phyloP scores from a whole-genome alignment of 768 basidiomycete species.

The Rhodotorula sphaerocarpa region DNA sequence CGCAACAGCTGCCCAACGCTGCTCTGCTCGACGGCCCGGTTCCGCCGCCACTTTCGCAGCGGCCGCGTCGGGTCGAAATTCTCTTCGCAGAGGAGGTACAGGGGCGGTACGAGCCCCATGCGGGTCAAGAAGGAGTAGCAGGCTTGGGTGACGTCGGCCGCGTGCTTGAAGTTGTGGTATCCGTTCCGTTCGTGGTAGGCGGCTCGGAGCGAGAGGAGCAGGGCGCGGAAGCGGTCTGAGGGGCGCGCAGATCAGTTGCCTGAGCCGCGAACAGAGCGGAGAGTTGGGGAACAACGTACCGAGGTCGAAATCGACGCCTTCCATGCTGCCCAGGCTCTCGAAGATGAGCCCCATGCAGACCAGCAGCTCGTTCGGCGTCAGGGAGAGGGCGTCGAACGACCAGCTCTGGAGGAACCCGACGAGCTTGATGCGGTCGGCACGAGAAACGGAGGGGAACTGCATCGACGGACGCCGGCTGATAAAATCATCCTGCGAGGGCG shows the following conservation, averaged over 20 bases:
- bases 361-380: constrained; percentile 72
- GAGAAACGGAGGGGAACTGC: constrained; percentile 25
- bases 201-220: constrained; percentile 78
- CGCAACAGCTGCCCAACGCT: constrained; percentile 42
- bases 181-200: constrained; percentile 85
- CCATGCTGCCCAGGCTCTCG: constrained; percentile 69
- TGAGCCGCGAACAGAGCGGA: constrained; percentile 1
- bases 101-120: constrained; percentile 71
- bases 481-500: constrained; percentile 44
- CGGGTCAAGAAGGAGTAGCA: constrained; percentile 72
- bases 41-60: constrained; percentile 36
- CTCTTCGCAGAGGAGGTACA: constrained; percentile 55
- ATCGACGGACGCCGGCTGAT: not conserved
- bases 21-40: constrained; percentile 35
- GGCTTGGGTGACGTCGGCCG: constrained; percentile 90
- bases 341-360: constrained; percentile 78
- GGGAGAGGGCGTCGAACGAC: constrained; percentile 81
- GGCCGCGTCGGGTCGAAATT: constrained; percentile 38
- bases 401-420: constrained; percentile 65
- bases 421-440: constrained; percentile 52
- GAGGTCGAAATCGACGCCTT: constrained; percentile 50
- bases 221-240: constrained; percentile 63
- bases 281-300: constrained; percentile 40
- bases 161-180: constrained; percentile 97
- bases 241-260: constrained; percentile 14